phyloP scores from a whole-genome alignment of 495 filamentous ascomycete genomes.

The Lophium mytilinum region DNA sequence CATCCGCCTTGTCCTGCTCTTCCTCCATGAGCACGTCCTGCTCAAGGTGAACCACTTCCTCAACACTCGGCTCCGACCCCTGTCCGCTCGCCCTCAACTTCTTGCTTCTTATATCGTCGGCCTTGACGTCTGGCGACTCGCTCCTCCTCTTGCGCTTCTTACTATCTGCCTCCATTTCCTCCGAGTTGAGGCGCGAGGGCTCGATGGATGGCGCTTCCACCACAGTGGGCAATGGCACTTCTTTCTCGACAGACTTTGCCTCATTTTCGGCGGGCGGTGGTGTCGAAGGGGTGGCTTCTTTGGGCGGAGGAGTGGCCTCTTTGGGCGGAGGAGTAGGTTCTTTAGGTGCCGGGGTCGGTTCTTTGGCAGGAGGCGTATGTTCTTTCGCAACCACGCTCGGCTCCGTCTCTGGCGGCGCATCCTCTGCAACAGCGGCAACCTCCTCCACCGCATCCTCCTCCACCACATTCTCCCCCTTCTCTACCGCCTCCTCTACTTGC shows the following conservation, averaged over 20 bases:
- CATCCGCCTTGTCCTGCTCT: conserved; percentile 14
- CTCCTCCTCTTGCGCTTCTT: conserved; percentile 35
- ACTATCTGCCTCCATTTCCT: conserved; percentile 28
- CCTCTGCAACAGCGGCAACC: neutral
- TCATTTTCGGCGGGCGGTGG: conserved; percentile 6
- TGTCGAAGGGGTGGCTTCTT: neutral
- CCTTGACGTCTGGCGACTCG: conserved; percentile 19
- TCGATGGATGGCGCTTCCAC: conserved; percentile 2
- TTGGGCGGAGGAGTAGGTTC: neutral
- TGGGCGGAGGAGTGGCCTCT: too few species aligned
- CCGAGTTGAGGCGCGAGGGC: conserved; percentile 13
- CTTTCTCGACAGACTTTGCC: conserved; percentile 13
- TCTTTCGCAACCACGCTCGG: neutral
- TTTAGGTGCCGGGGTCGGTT: neutral
- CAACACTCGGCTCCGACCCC: too few species aligned
- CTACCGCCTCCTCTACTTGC: neutral
- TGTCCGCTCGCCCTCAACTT: conserved; percentile 22
- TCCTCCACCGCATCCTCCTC: neutral
- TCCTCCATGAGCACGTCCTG: conserved; percentile 5
- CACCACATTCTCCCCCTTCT: neutral
- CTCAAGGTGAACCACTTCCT: too few species aligned
- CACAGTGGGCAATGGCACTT: conserved; percentile 2
- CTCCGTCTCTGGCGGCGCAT: neutral
- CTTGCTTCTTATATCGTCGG: conserved; percentile 25
- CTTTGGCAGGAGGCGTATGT: neutral